A percentile compares a stretch with the other conserved stretches of the same genome.
These are phyloP conservation scores for Metschnikowia arizonensis DNA, from an alignment of 805 yeast species.

Conservation along the genomic window DNA sequence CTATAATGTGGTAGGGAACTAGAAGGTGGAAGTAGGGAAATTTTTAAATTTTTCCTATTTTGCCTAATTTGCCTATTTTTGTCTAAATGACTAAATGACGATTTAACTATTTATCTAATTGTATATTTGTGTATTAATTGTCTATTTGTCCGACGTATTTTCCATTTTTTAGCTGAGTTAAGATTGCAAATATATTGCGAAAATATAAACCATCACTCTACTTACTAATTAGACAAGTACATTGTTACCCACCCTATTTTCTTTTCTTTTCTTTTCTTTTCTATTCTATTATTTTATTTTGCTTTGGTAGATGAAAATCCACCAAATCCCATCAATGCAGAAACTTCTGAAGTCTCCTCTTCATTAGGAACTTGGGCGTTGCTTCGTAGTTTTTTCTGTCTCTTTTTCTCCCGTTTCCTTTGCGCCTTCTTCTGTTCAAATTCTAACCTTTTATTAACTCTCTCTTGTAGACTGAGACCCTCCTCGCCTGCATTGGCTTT, in stretches of 20 bases:
- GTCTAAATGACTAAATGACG: no score
- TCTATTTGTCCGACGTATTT: no score
- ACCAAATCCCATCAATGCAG: constrained; percentile 26
- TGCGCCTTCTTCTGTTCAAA: constrained; percentile 36
- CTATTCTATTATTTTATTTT: neutral
- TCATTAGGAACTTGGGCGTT: constrained; percentile 11
- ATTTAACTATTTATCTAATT: no score
- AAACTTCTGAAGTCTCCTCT: constrained; percentile 42
- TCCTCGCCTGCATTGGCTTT: constrained; percentile 7
- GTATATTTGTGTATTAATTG: no score
- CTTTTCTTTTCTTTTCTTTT: no score
- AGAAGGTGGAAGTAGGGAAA: no score
- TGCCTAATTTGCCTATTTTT: no score
- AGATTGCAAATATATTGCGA: neutral
- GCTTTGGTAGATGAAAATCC: constrained; percentile 48
- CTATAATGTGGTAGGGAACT: no score
- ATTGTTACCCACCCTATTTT: no score
- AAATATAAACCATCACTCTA: neutral
- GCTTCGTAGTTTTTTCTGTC: constrained; percentile 14
- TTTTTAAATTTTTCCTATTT: no score
- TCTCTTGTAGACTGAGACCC: constrained; percentile 32
- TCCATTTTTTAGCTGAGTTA: no score
- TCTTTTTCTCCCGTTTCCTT: constrained; percentile 23
- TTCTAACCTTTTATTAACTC: constrained; percentile 37
- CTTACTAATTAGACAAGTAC: neutral